These are phyloP conservation scores for Phytophthora meadii DNA, from an alignment of 352 stramenopile genomes.

Conservation along the genomic window DNA sequence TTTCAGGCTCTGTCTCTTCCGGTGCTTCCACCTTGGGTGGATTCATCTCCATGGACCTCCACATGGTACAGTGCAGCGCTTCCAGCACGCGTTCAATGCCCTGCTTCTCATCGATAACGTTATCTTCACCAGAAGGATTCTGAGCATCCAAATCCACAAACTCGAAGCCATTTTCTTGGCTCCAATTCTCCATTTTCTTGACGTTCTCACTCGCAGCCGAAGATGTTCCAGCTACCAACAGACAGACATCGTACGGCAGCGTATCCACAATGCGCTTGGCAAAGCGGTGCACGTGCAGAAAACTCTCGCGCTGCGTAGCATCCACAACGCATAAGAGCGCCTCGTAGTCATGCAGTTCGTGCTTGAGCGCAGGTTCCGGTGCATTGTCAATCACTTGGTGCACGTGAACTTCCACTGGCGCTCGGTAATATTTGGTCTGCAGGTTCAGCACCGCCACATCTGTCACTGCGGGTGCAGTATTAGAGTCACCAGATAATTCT, in stretches of 20 bases:
- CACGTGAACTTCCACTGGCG: constrained; percentile 58
- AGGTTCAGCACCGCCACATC: constrained; percentile 46
- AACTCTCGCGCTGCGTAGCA: constrained; percentile 42
- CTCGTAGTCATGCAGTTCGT: constrained; percentile 63
- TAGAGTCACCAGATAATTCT: constrained; percentile 39
- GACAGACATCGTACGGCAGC: constrained; percentile 61
- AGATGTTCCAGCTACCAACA: constrained; percentile 49
- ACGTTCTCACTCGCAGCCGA: constrained; percentile 32
- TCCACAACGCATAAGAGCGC: constrained; percentile 69
- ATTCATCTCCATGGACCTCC: constrained; percentile 74
- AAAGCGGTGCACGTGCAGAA: constrained; percentile 49
- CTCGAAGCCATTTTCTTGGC: constrained; percentile 70
- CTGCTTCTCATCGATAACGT: constrained; percentile 44
- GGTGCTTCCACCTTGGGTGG: constrained; percentile 9
- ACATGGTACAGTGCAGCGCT: constrained; percentile 82
- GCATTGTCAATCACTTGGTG: constrained; percentile 53
- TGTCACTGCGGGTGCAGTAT: neutral
- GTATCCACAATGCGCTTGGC: constrained; percentile 59
- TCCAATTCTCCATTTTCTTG: constrained; percentile 55
- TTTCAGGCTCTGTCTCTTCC: constrained; percentile 3
- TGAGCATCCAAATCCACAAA: constrained; percentile 46
- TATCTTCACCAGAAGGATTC: neutral
- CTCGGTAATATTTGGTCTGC: constrained; percentile 77
- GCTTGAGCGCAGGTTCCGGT: constrained; percentile 38
- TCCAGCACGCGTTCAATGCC: constrained; percentile 78